A percentile compares a stretch with the other conserved stretches of the same genome.
Evolutionary conservation across 768 basidiomycete species (phyloP).

Genomic region (Tulasnella sp.): DNA sequence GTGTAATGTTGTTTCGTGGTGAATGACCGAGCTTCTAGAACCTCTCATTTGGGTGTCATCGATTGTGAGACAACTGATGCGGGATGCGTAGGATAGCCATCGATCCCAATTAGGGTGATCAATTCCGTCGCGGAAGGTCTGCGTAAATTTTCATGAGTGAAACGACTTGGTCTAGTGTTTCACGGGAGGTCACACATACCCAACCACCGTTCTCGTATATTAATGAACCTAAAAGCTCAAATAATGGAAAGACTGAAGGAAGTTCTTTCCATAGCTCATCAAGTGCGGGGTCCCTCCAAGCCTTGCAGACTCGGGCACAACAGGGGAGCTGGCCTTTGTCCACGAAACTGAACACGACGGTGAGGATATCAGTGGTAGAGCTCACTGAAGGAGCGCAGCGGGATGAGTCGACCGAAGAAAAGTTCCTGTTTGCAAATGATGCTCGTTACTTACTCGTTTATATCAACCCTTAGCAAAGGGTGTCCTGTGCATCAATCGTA

Average conservation of each 20-base stretch:
- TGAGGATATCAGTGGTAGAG: not conserved
- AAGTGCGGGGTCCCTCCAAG: not conserved
- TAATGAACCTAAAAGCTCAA: not conserved
- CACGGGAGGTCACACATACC: not conserved
- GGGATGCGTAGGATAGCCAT: not conserved
- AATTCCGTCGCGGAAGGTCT: too few relatives aligned
- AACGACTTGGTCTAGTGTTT: not conserved
- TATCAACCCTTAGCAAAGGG: too few relatives aligned
- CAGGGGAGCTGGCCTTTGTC: not conserved
- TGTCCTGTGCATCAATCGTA: too few relatives aligned
- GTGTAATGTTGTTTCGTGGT: not conserved
- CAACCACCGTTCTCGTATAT: not conserved
- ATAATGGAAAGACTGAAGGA: not conserved
- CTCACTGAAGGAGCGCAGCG: too few relatives aligned
- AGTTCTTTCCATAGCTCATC: not conserved
- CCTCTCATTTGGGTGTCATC: not conserved
- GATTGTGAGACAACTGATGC: not conserved
- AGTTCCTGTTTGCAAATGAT: too few relatives aligned
- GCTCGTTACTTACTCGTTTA: too few relatives aligned
- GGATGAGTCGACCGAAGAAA: too few relatives aligned
- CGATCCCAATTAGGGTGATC: not conserved
- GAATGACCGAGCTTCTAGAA: not conserved
- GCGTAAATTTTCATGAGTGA: too few relatives aligned
- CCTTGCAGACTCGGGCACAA: not conserved
- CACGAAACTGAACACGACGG: not conserved